Percentiles rank a stretch among this genome's conserved stretches.
Conservation (phyloP, 352 stramenopile genomes). For the Globisporangium nodosum region DNA sequence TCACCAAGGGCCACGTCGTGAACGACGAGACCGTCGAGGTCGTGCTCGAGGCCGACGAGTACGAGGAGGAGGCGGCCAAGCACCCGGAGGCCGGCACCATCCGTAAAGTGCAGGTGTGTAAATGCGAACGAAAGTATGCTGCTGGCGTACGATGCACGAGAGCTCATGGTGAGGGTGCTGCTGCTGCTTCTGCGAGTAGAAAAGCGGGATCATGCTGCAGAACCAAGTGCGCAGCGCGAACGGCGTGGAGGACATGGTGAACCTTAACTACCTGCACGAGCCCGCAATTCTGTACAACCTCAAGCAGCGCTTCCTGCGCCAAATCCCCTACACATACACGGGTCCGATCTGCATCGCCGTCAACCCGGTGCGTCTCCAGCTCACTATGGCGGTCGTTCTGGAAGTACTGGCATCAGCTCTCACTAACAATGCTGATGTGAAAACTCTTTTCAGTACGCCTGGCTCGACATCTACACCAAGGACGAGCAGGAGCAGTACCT, state of each 20-base stretch:
- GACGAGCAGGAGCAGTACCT: conserved; percentile 80
- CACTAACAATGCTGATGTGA: neutral
- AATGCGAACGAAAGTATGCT: conserved; percentile 13
- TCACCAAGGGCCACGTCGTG: conserved; percentile 77
- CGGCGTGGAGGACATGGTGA: conserved; percentile 82
- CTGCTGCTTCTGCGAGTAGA: conserved; percentile 28
- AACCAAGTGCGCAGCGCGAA: conserved; percentile 48
- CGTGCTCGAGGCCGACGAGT: conserved; percentile 59
- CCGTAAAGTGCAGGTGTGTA: neutral
- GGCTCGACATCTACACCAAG: conserved; percentile 87
- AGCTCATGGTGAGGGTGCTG: neutral
- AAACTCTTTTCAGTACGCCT: conserved; percentile 69
- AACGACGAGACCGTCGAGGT: conserved; percentile 80
- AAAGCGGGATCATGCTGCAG: conserved; percentile 70
- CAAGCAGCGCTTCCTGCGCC: conserved; percentile 77
- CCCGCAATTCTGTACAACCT: conserved; percentile 91
- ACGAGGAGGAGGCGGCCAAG: conserved; percentile 58
- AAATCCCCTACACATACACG: conserved; percentile 95
- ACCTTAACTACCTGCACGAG: conserved; percentile 89
- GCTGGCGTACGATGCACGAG: too few species aligned
- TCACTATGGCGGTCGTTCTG: neutral
- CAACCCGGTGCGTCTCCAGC: conserved; percentile 85
- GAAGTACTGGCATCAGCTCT: too few species aligned
- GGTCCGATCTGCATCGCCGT: conserved; percentile 97
- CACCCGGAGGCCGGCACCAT: conserved; percentile 4